Percentiles rank a stretch among this genome's conserved stretches.
Evolutionary conservation across 352 stramenopile species (phyloP).

Genomic region (Phytophthora pluvialis): DNA sequence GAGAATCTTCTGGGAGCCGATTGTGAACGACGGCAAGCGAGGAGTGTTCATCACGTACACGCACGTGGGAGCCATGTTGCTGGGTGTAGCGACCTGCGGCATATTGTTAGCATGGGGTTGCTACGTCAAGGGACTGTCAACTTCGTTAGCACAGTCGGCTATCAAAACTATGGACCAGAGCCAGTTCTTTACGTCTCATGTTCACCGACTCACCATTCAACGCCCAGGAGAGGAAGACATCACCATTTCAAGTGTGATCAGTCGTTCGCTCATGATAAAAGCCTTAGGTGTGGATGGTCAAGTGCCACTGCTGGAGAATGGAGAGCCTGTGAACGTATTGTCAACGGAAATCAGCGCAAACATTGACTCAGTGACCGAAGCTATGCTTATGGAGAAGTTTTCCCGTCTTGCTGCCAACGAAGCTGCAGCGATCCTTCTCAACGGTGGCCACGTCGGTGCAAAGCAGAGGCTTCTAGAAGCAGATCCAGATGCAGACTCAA

Average conservation of each 20-base stretch:
- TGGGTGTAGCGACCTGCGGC: constrained; percentile 45
- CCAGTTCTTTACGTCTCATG: constrained; percentile 69
- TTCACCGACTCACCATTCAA: constrained; percentile 76
- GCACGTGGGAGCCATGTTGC: constrained; percentile 68
- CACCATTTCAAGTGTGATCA: constrained; percentile 81
- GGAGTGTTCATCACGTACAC: constrained; percentile 87
- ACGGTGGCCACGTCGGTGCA: constrained; percentile 29
- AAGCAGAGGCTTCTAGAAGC: constrained; percentile 45
- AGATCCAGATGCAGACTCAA: constrained; percentile 48
- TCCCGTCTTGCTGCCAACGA: constrained; percentile 60
- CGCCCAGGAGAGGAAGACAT: constrained; percentile 72
- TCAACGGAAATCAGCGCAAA: constrained; percentile 38
- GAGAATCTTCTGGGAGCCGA: constrained; percentile 70
- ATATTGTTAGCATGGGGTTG: constrained; percentile 75
- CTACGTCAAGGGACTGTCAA: constrained; percentile 76
- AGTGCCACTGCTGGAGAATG: constrained; percentile 57
- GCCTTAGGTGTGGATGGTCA: constrained; percentile 38
- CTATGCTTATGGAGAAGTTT: constrained; percentile 72
- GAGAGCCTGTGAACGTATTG: constrained; percentile 37
- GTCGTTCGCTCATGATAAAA: constrained; percentile 62
- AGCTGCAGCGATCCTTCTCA: constrained; percentile 47
- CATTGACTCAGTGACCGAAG: constrained; percentile 54
- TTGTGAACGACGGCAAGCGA: constrained; percentile 74
- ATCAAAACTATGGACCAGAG: constrained; percentile 68
- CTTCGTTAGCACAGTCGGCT: constrained; percentile 66